Evolutionary conservation across 441 rosid species (phyloP).

Genomic region (Theobroma grandiflorum): DNA sequence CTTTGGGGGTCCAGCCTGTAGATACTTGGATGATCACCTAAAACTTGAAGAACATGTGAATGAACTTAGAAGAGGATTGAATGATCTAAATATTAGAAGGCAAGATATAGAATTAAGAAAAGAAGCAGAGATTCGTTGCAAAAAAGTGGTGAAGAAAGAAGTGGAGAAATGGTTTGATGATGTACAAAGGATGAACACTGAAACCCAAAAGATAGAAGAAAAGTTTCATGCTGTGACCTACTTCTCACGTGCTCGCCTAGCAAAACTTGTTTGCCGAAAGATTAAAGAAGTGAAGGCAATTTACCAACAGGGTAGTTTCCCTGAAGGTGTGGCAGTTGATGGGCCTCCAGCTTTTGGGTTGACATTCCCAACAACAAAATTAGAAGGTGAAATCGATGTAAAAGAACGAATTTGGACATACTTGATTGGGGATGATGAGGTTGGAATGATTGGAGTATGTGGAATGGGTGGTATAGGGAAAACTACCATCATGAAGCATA

Average conservation of each 20-base stretch:
- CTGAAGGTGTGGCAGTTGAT: conserved; percentile 13
- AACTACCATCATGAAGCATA: conserved; percentile 26
- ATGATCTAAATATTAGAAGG: background rate
- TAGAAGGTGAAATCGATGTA: background rate
- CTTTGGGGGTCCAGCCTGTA: background rate
- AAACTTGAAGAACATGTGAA: background rate
- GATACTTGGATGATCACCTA: background rate
- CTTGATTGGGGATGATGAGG: conserved; percentile 3
- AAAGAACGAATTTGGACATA: conserved; percentile 5
- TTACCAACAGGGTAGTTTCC: conserved; percentile 2
- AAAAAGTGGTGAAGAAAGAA: background rate
- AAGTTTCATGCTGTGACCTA: background rate
- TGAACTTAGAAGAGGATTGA: background rate
- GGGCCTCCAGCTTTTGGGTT: background rate
- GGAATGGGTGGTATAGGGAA: conserved; percentile 28
- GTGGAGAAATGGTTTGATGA: conserved; percentile 4
- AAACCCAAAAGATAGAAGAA: background rate
- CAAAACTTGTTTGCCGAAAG: background rate
- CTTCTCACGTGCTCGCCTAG: background rate
- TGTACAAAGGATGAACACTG: background rate
- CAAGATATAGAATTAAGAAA: background rate
- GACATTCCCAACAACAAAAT: background rate
- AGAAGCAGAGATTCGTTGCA: background rate
- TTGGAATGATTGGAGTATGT: conserved; percentile 13
- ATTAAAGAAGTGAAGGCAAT: background rate